Evolutionary conservation across 257 asterid genomes (phyloP).

Genomic region (Anisodus acutangulus): DNA sequence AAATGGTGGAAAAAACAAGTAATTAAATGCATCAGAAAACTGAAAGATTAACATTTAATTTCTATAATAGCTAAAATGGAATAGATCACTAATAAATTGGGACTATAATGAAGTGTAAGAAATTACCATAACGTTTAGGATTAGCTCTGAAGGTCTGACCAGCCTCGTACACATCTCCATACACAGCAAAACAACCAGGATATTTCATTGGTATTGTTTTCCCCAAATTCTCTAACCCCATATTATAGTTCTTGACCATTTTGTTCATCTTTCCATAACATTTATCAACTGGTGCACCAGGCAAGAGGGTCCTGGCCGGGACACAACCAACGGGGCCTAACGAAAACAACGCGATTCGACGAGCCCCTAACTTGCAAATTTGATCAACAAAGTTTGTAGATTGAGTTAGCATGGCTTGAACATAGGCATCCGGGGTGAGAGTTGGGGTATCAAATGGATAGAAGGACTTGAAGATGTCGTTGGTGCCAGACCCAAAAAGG

Average conservation of each 20-base stretch:
- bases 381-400: slow-evolving; percentile 38
- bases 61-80: no score
- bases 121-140: slow-evolving; percentile 54
- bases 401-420: slow-evolving; percentile 53
- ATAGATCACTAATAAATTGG: neutral
- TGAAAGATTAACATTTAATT: no score
- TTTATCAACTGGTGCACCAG: slow-evolving; percentile 53
- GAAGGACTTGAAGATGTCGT: slow-evolving; percentile 65
- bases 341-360: slow-evolving; percentile 52
- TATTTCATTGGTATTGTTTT: slow-evolving; percentile 40
- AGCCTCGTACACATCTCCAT: slow-evolving; percentile 55
- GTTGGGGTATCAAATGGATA: slow-evolving; percentile 47
- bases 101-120: neutral
- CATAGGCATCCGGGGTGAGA: slow-evolving; percentile 52
- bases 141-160: slow-evolving; percentile 52
- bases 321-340: slow-evolving; percentile 85
- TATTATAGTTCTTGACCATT: slow-evolving; percentile 63
- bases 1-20: no score
- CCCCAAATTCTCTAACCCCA: slow-evolving; percentile 54
- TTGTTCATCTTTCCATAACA: slow-evolving; percentile 67
- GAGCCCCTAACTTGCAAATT: slow-evolving; percentile 56
- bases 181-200: slow-evolving; percentile 53
- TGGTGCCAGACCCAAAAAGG: slow-evolving; percentile 70
- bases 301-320: slow-evolving; percentile 62
- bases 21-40: no score